Evolutionary conservation across 2,329 filamentous ascomycete species (phyloP).

Genomic region (Polytolypa hystricis): DNA sequence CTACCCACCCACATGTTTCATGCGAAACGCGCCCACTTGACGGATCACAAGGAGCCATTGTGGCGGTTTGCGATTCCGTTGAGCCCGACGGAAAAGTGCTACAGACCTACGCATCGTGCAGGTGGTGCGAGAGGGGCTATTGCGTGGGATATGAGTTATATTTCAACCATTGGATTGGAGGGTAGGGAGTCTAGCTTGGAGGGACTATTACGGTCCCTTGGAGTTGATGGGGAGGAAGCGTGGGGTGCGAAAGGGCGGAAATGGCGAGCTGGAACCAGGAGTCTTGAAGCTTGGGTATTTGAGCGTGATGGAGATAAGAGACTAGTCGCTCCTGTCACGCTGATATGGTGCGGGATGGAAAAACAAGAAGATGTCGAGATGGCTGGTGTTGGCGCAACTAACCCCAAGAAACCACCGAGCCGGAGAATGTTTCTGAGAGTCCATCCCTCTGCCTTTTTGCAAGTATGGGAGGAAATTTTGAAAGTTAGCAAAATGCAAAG

Average conservation of each 20-base stretch:
- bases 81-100: conserved; percentile 80
- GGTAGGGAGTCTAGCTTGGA: conserved; percentile 55
- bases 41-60: conserved; percentile 61
- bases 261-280: conserved; percentile 56
- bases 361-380: conserved; percentile 26
- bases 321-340: conserved; percentile 59
- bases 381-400: conserved; percentile 17
- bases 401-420: conserved; percentile 24
- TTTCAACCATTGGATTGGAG: conserved; percentile 71
- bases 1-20: conserved; percentile 91
- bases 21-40: conserved; percentile 85
- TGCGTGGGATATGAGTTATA: conserved; percentile 90
- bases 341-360: conserved; percentile 58
- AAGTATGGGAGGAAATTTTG: conserved; percentile 52
- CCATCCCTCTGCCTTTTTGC: conserved; percentile 65
- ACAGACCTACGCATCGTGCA: conserved; percentile 75
- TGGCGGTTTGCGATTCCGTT: conserved; percentile 85
- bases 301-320: conserved; percentile 43
- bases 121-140: conserved; percentile 64
- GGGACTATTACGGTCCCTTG: conserved; percentile 54
- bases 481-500: conserved; percentile 49
- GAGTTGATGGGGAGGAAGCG: conserved; percentile 46
- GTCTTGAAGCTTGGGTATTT: conserved; percentile 47
- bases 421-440: conserved; percentile 58
- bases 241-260: conserved; percentile 56